Evolutionary conservation across 1,284 basidiomycete genomes (phyloP), one percentile per base, ranked within the genome.

Genomic region (Trametes polyzona): DNA sequence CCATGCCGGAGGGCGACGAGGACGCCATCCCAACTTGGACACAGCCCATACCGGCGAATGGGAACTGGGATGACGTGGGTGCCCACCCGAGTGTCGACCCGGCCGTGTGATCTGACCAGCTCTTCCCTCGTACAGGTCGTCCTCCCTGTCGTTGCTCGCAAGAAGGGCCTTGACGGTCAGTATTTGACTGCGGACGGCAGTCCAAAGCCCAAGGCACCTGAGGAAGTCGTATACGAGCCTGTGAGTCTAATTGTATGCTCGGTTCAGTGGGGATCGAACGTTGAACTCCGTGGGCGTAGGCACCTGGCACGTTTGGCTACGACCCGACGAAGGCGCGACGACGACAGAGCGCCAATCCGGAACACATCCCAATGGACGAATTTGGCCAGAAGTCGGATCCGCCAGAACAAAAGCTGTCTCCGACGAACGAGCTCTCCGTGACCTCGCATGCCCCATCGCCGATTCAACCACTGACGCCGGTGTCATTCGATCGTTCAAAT

Each of bases 291-390:
- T n/a, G n/a, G n/a, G n/a, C n/a, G 17, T 23, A 91, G 89, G 90
- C 89, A 23, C 88, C 90, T 16, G 90, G 90, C n/a, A 92, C 89
- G 35, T 92, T 92, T 69, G 89, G 86, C 0, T 91, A 78, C 66
- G 86, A 90, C 65, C 79, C 81, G 52, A 76, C 82, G 11, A 91
- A 90, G 70, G 83, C 84, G 65, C 81, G 84, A 16, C 74, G 74
- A 57, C 76, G 74, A 37, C 65, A 59, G 19, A 71, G 73, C 37
- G 52, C 33, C 1, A 69, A 70, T 24, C 68, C 62, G 16, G 77
- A 78, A 19, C 70, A 71, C n/a, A 84, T 89, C 46, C 78, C 78
- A 19, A 83, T 90, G 86, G 79, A 83, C 64, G 84, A 88, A 57
- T 86, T 89, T 66, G 84, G 84, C n/a, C 75, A 67, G 68, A 36